These are phyloP conservation scores for Didymella exigua DNA, from an alignment of 2,329 filamentous ascomycete species.

Conservation along the genomic window DNA sequence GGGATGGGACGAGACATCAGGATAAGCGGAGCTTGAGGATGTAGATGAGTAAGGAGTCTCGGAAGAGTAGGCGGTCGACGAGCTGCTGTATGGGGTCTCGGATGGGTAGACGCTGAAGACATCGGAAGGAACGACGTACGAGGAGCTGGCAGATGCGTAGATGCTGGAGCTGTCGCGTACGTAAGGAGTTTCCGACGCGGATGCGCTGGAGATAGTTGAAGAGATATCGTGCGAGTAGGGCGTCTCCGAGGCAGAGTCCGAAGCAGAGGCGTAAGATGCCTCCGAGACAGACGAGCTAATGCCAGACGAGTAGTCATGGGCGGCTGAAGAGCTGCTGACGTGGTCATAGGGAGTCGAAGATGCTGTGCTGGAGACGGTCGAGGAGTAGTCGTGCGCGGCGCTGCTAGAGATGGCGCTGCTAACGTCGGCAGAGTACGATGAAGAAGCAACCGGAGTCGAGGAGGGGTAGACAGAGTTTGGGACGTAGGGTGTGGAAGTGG, in stretches of 20 bases:
- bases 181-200: slow-evolving; percentile 3
- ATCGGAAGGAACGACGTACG: background rate
- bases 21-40: slow-evolving; percentile 3
- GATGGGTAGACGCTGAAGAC: slow-evolving; percentile 1
- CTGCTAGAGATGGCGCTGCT: slow-evolving; percentile 6
- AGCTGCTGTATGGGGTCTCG: slow-evolving; percentile 4
- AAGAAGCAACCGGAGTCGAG: background rate
- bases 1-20: slow-evolving; percentile 5
- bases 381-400: background rate
- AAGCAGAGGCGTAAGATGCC: background rate
- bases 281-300: background rate
- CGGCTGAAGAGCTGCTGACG: background rate
- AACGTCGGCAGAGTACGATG: background rate
- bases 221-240: background rate
- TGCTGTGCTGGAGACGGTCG: background rate
- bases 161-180: slow-evolving; percentile 1
- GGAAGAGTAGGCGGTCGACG: background rate
- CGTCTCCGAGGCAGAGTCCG: background rate
- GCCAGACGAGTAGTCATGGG: background rate
- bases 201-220: background rate
- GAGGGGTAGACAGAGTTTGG: slow-evolving; percentile 13
- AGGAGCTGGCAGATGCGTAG: background rate
- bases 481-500: background rate
- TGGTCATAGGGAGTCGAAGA: background rate
- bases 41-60: slow-evolving; percentile 1